These are phyloP conservation scores for Claviceps pazoutovae DNA, from an alignment of 2,329 filamentous ascomycete species.

Conservation along the genomic window DNA sequence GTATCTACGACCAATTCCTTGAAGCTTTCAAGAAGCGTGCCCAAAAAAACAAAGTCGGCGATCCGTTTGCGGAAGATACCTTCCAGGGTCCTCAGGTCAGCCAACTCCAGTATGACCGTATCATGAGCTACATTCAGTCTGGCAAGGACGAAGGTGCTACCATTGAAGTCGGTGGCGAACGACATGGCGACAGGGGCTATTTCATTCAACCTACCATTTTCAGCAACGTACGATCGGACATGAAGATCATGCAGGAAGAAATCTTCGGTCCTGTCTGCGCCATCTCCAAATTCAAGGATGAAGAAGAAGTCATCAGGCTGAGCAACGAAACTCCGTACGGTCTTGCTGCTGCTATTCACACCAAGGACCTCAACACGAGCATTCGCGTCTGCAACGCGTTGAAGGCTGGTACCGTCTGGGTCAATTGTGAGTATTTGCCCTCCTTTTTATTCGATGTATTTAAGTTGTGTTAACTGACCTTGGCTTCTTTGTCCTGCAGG, in stretches of 20 bases:
- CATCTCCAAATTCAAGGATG: conserved; percentile 73
- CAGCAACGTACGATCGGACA: conserved; percentile 63
- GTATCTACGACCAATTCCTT: conserved; percentile 79
- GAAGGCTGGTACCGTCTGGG: conserved; percentile 54
- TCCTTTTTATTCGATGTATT: no score
- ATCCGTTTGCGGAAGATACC: conserved; percentile 64
- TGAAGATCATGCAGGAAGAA: conserved; percentile 88
- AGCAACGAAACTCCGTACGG: conserved; percentile 70
- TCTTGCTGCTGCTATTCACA: conserved; percentile 73
- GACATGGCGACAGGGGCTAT: conserved; percentile 64
- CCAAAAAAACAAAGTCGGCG: conserved; percentile 61
- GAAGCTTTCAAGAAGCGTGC: conserved; percentile 67
- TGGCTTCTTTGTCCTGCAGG: conserved; percentile 7
- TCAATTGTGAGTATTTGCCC: conserved; percentile 24
- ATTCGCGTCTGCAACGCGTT: conserved; percentile 64
- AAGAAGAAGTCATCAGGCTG: conserved; percentile 62
- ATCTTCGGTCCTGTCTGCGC: conserved; percentile 83
- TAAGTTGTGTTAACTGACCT: neutral
- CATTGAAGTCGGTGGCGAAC: conserved; percentile 39
- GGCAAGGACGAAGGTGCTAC: conserved; percentile 45
- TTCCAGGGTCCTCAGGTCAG: conserved; percentile 86
- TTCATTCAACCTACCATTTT: conserved; percentile 91
- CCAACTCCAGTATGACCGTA: conserved; percentile 74
- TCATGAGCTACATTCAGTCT: conserved; percentile 68
- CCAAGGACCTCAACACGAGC: conserved; percentile 67